Evolutionary conservation across 495 filamentous ascomycete genomes (phyloP).

Genomic region (Talaromyces adpressus): DNA sequence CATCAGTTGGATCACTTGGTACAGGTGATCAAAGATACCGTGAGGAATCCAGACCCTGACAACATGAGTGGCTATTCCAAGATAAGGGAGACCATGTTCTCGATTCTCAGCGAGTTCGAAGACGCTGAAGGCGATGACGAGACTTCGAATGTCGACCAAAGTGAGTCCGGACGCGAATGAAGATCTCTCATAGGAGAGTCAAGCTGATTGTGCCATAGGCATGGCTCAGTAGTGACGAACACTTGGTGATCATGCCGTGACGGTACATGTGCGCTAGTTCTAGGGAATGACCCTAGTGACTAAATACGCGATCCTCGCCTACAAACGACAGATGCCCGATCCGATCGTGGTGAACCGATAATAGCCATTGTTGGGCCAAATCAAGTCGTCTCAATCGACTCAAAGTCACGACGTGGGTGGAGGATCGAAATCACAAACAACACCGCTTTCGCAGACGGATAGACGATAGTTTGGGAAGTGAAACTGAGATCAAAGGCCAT

Average conservation of each 20-base stretch:
- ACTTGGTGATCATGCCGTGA: background rate
- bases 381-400: background rate
- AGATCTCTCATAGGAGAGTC: background rate
- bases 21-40: conserved; percentile 16
- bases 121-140: conserved; percentile 4
- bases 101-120: conserved; percentile 3
- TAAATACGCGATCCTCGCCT: background rate
- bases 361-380: background rate
- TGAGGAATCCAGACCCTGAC: background rate
- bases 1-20: conserved; percentile 18
- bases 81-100: background rate
- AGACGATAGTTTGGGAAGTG: background rate
- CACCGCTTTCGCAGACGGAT: background rate
- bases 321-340: background rate
- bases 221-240: background rate
- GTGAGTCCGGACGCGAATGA: background rate
- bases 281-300: background rate
- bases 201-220: background rate
- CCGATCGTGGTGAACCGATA: background rate
- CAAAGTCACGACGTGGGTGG: background rate
- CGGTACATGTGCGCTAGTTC: background rate
- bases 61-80: background rate
- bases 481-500: background rate
- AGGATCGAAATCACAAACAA: background rate
- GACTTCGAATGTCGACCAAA: background rate